Evolutionary conservation across 2,329 filamentous ascomycete genomes (phyloP), one percentile per base, ranked within the genome.

Genomic region (Aureobasidium subglaciale): DNA sequence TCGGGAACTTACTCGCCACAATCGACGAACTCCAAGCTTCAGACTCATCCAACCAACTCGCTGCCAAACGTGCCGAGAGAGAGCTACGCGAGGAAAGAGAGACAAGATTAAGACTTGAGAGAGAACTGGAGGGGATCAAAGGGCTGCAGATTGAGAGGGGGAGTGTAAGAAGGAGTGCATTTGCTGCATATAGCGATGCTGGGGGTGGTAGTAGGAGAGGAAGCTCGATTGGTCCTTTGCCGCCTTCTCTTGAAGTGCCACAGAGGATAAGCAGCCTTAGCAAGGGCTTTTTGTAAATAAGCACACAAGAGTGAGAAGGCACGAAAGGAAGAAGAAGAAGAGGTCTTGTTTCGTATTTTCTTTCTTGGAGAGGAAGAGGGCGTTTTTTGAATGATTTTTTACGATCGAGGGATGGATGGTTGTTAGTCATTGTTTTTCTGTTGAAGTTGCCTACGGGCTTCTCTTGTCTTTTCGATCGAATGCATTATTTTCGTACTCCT

Each of bases 1-100:
- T 90, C 59, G 89, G 93, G 61, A 90, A 90, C 67, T 84, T 97
- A 5, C 85, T 99, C 49, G 80, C 85, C 67, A 90, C 89, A 1
- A 96, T 99, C 63, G 92, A 97, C 67, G 92, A 97, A 68, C 82
- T 99, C 30, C 92, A 99, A 70, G 84, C 88, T 13, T 87, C 84
- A 13, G 92, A 97, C 71, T 90, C 88, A 20, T 78, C 84, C 10
- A 86, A 85, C 43, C 90, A 96, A 69, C 80, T 97, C 38, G 80
- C 85, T 24, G 86, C 88, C 24, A 87, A 92, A 56, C 85, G 92
- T 40, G 90, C 90, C 15, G 92, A 99, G 70, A 84, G 92, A 40
- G 92, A 97, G 65, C 79, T 96, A 15, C 82, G 90, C 6, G 90
- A 96, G 70, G 92, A 96, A 71, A 83, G 81, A 59, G 93, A 97